phyloP scores from a whole-genome alignment of 1,284 basidiomycete genomes.

The Phaffia rhodozyma region DNA sequence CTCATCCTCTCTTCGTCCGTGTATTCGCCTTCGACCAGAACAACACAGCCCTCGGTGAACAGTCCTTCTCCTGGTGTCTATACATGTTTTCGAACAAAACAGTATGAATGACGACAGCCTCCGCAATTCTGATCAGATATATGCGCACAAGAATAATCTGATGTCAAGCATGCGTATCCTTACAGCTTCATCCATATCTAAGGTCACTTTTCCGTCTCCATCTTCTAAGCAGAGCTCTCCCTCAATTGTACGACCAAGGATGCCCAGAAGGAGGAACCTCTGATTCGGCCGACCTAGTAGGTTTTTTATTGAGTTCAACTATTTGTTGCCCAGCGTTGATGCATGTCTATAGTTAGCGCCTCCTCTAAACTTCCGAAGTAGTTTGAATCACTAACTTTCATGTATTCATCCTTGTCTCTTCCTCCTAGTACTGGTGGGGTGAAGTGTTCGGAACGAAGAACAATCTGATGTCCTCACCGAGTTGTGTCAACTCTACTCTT shows the following conservation, averaged over 20 bases:
- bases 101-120: neutral
- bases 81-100: neutral
- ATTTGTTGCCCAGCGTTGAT: neutral
- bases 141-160: neutral
- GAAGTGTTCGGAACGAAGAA: conserved; percentile 89
- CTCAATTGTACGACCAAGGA: conserved; percentile 80
- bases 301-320: conserved; percentile 94
- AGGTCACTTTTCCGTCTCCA: conserved; percentile 73
- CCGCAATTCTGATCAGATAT: conserved; percentile 2
- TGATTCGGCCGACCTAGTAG: conserved; percentile 81
- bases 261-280: conserved; percentile 85
- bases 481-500: too few species aligned
- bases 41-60: conserved; percentile 92
- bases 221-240: conserved; percentile 87
- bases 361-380: neutral
- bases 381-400: conserved; percentile 49
- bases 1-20: conserved; percentile 78
- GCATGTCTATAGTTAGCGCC: conserved; percentile 15
- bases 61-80: conserved; percentile 91
- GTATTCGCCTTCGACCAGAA: conserved; percentile 92
- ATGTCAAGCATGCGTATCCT: conserved; percentile 26
- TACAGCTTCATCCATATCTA: conserved; percentile 81
- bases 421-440: conserved; percentile 84
- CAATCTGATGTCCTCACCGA: conserved; percentile 34
- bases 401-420: conserved; percentile 64